A percentile compares a stretch with the other conserved stretches of the same genome.
These are phyloP conservation scores for Lasiosphaeria hispida DNA, from an alignment of 495 filamentous ascomycete species.

Conservation along the genomic window DNA sequence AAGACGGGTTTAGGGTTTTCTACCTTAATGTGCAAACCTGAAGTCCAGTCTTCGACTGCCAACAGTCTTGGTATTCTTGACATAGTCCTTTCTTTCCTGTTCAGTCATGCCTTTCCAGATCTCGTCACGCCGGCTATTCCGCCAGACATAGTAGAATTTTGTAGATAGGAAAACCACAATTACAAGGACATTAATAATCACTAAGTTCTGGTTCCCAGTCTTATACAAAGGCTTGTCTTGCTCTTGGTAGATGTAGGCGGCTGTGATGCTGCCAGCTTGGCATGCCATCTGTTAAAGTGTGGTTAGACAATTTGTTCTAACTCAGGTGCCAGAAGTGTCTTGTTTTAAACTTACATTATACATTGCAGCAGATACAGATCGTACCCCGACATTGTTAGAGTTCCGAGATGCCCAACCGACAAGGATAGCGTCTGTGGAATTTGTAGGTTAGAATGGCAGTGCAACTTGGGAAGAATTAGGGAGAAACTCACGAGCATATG, in stretches of 20 bases:
- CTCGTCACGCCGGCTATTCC: constrained; percentile 39
- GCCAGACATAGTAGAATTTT: constrained; percentile 44
- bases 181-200: constrained; percentile 47
- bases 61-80: constrained; percentile 34
- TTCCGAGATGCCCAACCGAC: constrained; percentile 65
- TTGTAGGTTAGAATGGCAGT: neutral
- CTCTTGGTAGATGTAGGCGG: constrained; percentile 52
- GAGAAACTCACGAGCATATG: constrained; percentile 22
- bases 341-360: constrained; percentile 39
- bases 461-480: neutral
- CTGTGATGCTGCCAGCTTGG: constrained; percentile 37
- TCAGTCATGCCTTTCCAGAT: constrained; percentile 41
- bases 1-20: no score
- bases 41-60: constrained; percentile 48
- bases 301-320: neutral
- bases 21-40: constrained; percentile 39
- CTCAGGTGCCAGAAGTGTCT: no score
- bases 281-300: constrained; percentile 14
- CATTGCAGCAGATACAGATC: constrained; percentile 61
- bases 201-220: constrained; percentile 61
- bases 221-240: constrained; percentile 64
- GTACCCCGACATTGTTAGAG: constrained; percentile 63
- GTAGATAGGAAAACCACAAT: constrained; percentile 36
- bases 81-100: constrained; percentile 39
- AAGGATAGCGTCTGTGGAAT: constrained; percentile 51